Base-by-base conservation (phyloP, 768 basidiomycete genomes). In the Boletus sensibilis region DNA sequence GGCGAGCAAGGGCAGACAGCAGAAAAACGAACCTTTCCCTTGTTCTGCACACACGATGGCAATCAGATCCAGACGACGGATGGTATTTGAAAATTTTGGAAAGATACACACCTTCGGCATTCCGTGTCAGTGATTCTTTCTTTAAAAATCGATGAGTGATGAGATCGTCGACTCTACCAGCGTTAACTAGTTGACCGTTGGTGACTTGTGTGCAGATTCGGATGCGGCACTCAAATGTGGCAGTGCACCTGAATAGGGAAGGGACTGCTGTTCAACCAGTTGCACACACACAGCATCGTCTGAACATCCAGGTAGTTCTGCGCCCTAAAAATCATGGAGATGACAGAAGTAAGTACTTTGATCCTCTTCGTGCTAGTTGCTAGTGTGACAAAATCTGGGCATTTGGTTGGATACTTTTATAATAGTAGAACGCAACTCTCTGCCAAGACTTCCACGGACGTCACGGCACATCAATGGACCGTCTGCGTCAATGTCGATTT, bases 71-170 rank as follows among this genome's bases (percentile, higher is more conserved):
- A 14, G 44, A 7, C 1, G 40, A 44, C 41, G 23, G 1, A 21
- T 21, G 11, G 2, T 9, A 13, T 12, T 12, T 20, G 20, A 20
- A 20, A n/a, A 29, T 1, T 11, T 11, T 34, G n/a, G 5, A 39
- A 20, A 8, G 5, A 34, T 21, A 45, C 60, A n/a, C 16, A 68
- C 67, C 61, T 68, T 68, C 5, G 68, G 67, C 67, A 68, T 69
- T 27, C 8, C 51, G 33, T 42, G 12, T 57, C 31, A 43, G 31
- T 29, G 21, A 43, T 16, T 10, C 10, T 42, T 40, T 23, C 43
- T 44, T 11, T 13, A 31, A 39, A 39, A 35, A 44, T 37, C 44
- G 35, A 49, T 13, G 40, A 37, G 35, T 7, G 39, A 21, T 37
- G 45, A 46, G 16, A 43, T 55, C 23, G 57, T 53, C 23, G 56